Conservation (phyloP, 2,329 filamentous ascomycete species). For the Colletotrichum sp. region DNA sequence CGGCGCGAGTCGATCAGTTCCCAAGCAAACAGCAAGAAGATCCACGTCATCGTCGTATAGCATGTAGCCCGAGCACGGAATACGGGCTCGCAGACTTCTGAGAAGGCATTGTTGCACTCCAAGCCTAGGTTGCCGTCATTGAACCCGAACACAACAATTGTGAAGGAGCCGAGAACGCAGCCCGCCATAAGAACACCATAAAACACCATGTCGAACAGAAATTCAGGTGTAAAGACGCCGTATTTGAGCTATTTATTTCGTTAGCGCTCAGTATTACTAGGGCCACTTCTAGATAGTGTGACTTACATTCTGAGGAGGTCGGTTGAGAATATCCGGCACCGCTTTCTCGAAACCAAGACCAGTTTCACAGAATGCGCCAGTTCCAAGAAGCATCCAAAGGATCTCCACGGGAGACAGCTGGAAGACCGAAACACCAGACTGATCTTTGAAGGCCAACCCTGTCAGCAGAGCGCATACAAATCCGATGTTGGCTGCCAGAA, state of each 20-base stretch:
- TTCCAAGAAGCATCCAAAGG: constrained; percentile 83
- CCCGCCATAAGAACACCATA: constrained; percentile 73
- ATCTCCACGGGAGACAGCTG: constrained; percentile 78
- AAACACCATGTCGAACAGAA: constrained; percentile 70
- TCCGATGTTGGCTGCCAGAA: constrained; percentile 74
- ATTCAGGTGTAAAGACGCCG: constrained; percentile 70
- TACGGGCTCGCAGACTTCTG: constrained; percentile 61
- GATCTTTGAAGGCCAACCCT: constrained; percentile 75
- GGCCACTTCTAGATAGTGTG: too few species aligned
- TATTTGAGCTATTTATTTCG: constrained; percentile 45
- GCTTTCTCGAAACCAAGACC: constrained; percentile 76
- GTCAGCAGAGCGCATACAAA: constrained; percentile 73
- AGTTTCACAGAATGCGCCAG: constrained; percentile 77
- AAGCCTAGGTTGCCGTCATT: constrained; percentile 60
- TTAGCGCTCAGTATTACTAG: background rate
- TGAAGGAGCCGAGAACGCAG: constrained; percentile 67
- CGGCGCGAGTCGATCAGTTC: constrained; percentile 77
- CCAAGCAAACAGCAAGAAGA: constrained; percentile 78
- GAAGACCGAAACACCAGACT: constrained; percentile 69
- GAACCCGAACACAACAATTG: constrained; percentile 67
- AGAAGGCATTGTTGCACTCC: constrained; percentile 65
- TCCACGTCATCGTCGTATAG: constrained; percentile 78
- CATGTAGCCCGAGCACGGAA: constrained; percentile 76
- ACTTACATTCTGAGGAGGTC: constrained; percentile 61
- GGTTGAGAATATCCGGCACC: constrained; percentile 69